Percentiles rank a stretch among this genome's conserved stretches.
These are phyloP conservation scores for Oryza nivara DNA, from an alignment of 176 grass and related monocot genomes.

Conservation along the genomic window DNA sequence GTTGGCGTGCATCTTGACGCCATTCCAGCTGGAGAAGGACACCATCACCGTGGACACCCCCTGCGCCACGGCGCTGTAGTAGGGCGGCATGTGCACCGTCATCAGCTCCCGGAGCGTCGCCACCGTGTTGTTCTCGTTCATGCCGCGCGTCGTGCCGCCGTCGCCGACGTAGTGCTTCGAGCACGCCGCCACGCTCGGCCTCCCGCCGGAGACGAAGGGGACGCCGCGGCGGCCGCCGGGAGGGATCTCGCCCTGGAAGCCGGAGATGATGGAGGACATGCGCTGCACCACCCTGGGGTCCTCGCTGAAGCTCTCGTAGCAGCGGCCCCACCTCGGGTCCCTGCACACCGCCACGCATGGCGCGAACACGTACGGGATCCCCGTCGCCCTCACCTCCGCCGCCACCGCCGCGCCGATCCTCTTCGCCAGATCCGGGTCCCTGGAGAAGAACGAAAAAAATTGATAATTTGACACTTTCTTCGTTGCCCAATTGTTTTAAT, in stretches of 20 bases:
- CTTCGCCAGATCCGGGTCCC: slow-evolving; percentile 66
- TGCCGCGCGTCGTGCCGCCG: slow-evolving; percentile 59
- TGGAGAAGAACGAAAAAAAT: neutral
- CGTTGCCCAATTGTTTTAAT: no score
- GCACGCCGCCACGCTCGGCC: slow-evolving; percentile 56
- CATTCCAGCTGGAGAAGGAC: slow-evolving; percentile 84
- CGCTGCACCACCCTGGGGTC: slow-evolving; percentile 53
- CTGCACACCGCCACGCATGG: slow-evolving; percentile 82
- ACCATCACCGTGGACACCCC: slow-evolving; percentile 80
- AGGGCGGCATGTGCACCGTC: slow-evolving; percentile 71
- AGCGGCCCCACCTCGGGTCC: slow-evolving; percentile 79
- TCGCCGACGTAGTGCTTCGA: slow-evolving; percentile 83
- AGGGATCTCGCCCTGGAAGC: slow-evolving; percentile 49
- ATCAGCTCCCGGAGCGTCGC: slow-evolving; percentile 51
- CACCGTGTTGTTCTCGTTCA: slow-evolving; percentile 64
- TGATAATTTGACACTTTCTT: no score
- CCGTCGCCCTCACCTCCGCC: slow-evolving; percentile 70
- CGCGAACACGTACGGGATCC: slow-evolving; percentile 72
- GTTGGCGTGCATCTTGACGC: slow-evolving; percentile 83
- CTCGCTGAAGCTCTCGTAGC: slow-evolving; percentile 91
- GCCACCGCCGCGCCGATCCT: slow-evolving; percentile 66
- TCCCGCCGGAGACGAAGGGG: slow-evolving; percentile 34
- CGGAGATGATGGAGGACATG: slow-evolving; percentile 69
- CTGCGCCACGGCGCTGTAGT: slow-evolving; percentile 56
- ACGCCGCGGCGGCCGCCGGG: slow-evolving; percentile 34